Evolutionary conservation across 805 yeast species (phyloP).

Genomic region (Spathaspora arborariae): DNA sequence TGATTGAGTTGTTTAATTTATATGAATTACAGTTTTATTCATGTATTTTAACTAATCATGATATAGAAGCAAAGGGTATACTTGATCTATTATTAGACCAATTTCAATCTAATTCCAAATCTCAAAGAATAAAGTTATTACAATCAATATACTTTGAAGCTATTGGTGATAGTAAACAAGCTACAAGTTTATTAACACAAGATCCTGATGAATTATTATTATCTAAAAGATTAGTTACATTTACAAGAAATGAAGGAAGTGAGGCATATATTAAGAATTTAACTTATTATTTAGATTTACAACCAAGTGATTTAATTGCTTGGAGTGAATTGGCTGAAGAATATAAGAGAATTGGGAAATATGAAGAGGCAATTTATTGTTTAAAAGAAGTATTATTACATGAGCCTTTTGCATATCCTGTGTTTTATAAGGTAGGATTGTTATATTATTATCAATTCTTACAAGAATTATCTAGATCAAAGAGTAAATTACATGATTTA

Average conservation of each 20-base stretch:
- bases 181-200: conserved; percentile 23
- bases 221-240: conserved; percentile 34
- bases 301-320: conserved; percentile 71
- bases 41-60: conserved; percentile 56
- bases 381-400: conserved; percentile 67
- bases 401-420: conserved; percentile 66
- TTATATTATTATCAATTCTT: conserved; percentile 29
- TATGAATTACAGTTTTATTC: conserved; percentile 72
- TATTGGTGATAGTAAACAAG: conserved; percentile 33
- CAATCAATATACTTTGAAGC: conserved; percentile 57
- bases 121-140: conserved; percentile 55
- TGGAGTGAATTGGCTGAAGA: conserved; percentile 75
- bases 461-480: conserved; percentile 12
- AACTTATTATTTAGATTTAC: conserved; percentile 50
- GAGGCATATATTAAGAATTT: conserved; percentile 52
- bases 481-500: conserved; percentile 20
- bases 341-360: conserved; percentile 60
- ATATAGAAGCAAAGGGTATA: conserved; percentile 64
- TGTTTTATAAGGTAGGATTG: conserved; percentile 59
- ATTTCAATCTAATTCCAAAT: conserved; percentile 37
- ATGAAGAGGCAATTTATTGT: conserved; percentile 62
- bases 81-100: conserved; percentile 66
- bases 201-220: conserved; percentile 34
- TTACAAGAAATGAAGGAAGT: conserved; percentile 11
- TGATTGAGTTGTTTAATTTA: conserved; percentile 51